Evolutionary conservation across 257 asterid species (phyloP).

Genomic region (Lantana camara): DNA sequence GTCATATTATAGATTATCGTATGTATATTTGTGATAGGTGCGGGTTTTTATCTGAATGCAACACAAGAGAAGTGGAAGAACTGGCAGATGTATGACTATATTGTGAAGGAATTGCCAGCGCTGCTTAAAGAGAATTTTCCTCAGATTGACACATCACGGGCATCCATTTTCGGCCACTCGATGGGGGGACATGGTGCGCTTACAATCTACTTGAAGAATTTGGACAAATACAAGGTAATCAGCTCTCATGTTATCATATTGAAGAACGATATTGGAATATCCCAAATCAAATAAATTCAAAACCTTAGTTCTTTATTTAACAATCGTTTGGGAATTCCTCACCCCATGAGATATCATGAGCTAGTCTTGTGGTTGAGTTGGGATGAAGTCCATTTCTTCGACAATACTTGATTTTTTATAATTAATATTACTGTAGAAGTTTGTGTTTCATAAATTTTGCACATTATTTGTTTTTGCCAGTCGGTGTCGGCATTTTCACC

Average conservation of each 20-base stretch:
- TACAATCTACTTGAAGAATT: conserved; percentile 83
- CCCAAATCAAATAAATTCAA: too few species aligned
- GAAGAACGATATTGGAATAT: too few species aligned
- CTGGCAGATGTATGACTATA: conserved; percentile 96
- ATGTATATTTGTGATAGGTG: conserved; percentile 50
- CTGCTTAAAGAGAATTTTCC: conserved; percentile 77
- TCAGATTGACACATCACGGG: conserved; percentile 80
- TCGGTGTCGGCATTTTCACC: conserved; percentile 97
- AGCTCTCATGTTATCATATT: too few species aligned
- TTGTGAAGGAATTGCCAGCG: conserved; percentile 91
- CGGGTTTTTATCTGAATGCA: conserved; percentile 98
- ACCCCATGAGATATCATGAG: too few species aligned
- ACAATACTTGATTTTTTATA: too few species aligned
- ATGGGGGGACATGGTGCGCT: conserved; percentile 99
- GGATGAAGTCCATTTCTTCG: too few species aligned
- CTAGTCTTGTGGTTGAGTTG: too few species aligned
- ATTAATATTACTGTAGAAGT: too few species aligned
- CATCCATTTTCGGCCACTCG: conserved; percentile 94
- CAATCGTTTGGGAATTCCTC: too few species aligned
- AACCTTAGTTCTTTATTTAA: too few species aligned
- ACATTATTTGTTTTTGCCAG: too few species aligned
- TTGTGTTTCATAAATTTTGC: too few species aligned
- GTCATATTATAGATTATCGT: not conserved
- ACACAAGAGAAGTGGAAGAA: conserved; percentile 99
- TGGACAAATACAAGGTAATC: conserved; percentile 89